phyloP scores from a whole-genome alignment of 495 filamentous ascomycete genomes.

The Penicillium diatomitis region DNA sequence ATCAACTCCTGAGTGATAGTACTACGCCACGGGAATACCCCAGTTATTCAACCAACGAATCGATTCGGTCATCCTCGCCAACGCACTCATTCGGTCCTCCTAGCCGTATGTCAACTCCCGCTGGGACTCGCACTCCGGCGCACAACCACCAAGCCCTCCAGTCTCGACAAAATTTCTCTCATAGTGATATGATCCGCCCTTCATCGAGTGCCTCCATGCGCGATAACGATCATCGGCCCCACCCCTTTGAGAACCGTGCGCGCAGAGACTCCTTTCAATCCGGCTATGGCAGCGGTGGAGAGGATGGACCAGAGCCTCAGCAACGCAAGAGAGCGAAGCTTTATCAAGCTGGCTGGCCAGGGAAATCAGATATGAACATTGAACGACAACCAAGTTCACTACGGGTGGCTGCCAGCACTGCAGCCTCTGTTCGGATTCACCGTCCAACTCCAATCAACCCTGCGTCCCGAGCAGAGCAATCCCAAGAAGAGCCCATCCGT shows the following conservation, averaged over 20 bases:
- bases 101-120: slow-evolving; percentile 32
- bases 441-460: slow-evolving; percentile 59
- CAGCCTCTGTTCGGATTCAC: slow-evolving; percentile 79
- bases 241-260: slow-evolving; percentile 13
- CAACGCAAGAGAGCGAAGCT: slow-evolving; percentile 65
- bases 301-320: slow-evolving; percentile 53
- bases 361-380: slow-evolving; percentile 54
- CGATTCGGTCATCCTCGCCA: slow-evolving; percentile 28
- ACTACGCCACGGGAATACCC: slow-evolving; percentile 36
- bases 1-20: slow-evolving; percentile 39
- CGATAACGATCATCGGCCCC: slow-evolving; percentile 25
- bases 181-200: slow-evolving; percentile 33
- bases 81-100: slow-evolving; percentile 26
- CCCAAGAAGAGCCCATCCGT: slow-evolving; percentile 67
- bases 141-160: slow-evolving; percentile 19
- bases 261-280: slow-evolving; percentile 39
- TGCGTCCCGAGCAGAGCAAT: slow-evolving; percentile 36
- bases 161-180: slow-evolving; percentile 15
- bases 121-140: slow-evolving; percentile 18
- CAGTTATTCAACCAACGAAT: slow-evolving; percentile 19
- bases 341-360: slow-evolving; percentile 57
- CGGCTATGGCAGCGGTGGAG: slow-evolving; percentile 55
- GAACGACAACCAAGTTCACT: slow-evolving; percentile 66
- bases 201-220: slow-evolving; percentile 41
- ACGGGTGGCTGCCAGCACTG: slow-evolving; percentile 78